Base-by-base conservation (phyloP, 1,284 basidiomycete species). In the Caloboletus inedulis region DNA sequence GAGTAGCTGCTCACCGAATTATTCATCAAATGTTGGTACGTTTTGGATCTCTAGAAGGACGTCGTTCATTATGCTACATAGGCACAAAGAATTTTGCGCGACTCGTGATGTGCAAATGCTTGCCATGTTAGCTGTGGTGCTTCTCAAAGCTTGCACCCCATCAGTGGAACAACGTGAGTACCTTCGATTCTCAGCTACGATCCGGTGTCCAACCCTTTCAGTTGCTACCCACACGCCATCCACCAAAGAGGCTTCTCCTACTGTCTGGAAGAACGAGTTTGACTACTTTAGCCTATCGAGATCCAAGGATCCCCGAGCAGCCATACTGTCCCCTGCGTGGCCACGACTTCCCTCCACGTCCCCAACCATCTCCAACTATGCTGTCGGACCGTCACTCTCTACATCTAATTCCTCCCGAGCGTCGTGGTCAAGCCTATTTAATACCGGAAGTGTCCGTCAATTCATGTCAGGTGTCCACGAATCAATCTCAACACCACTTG, bases 51-150 rank as follows among this genome's bases (percentile, higher is more conserved):
- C 23, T 23, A 1, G 6, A 12, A 29, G 39, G 34, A 29, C 19
- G 7, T 9, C 16, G 25, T 51, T 65, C 30, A 69, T 40, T 16
- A 3, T 31, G 19, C 52, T 51, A 10, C 19, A 21, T 37, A 93
- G 89, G 53, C 85, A 92, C 58, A 62, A 70, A 1, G 79, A 88
- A 55, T 76, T 91, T 31, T 77, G 81, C 7, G 75, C 74, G 23
- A 74, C 75, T 29, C 87, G 82, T 59, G 91, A 95, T 62, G 69
- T 93, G 0, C 91, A 94, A 62, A 86, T 92, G 75, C 76, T 95
- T 4, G 89, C 88, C 0, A 85, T 94, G 75, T 63, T 94, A 0
- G 79, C 89, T 0, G 77, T 84, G 43, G 67, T 92, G 18, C 71
- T 94, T 4, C 73, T 91, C 3, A 80, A 80, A 61, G 74, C 72